Evolutionary conservation across 2,329 filamentous ascomycete genomes (phyloP).

Genomic region (Aaosphaeria pasadenensis): DNA sequence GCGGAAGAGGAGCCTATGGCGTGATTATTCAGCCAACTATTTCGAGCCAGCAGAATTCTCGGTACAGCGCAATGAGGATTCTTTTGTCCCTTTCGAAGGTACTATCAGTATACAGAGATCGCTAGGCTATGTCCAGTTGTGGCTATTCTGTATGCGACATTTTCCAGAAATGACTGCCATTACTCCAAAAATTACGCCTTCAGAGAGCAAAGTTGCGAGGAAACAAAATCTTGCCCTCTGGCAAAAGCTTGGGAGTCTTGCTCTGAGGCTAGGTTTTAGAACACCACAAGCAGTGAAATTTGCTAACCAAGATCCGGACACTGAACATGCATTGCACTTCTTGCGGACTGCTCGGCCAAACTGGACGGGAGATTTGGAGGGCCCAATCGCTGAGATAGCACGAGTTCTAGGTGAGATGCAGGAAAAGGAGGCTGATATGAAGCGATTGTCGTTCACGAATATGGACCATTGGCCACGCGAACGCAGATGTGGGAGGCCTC

Average conservation of each 20-base stretch:
- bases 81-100: background rate
- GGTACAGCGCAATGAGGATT: constrained; percentile 4
- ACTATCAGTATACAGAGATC: background rate
- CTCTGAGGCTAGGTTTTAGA: constrained; percentile 7
- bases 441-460: background rate
- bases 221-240: constrained; percentile 5
- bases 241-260: constrained; percentile 5
- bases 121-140: constrained; percentile 9
- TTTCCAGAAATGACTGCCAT: constrained; percentile 10
- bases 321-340: constrained; percentile 3
- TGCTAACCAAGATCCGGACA: constrained; percentile 1
- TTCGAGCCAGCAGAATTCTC: constrained; percentile 2
- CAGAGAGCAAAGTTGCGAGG: constrained; percentile 1
- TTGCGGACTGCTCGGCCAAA: constrained; percentile 1
- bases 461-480: background rate
- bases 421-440: background rate
- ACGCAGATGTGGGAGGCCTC: constrained; percentile 1
- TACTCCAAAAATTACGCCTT: constrained; percentile 2
- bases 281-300: constrained; percentile 3
- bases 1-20: constrained; percentile 6
- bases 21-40: constrained; percentile 7
- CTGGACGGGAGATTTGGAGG: background rate
- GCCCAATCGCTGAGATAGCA: background rate
- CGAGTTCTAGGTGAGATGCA: background rate
- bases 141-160: constrained; percentile 11